Percentiles rank a stretch among this genome's conserved stretches.
These are phyloP conservation scores for Rhodotorula babjevae DNA, from an alignment of 768 basidiomycete genomes.

Conservation along the genomic window DNA sequence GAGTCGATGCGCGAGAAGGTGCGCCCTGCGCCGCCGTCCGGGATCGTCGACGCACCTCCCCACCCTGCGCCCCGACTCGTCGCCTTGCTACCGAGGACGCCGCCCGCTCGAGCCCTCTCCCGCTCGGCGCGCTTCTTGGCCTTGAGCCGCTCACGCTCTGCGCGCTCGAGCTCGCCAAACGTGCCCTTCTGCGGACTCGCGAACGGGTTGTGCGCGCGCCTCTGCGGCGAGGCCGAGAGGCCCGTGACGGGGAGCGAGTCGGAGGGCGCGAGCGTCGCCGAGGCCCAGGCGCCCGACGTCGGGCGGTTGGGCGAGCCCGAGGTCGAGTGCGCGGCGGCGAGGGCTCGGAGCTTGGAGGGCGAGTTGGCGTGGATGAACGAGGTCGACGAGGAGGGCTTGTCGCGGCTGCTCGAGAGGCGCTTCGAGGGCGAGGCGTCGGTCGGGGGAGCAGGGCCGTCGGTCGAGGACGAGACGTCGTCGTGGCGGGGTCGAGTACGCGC, in stretches of 20 bases:
- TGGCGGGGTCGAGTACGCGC: neutral
- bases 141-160: neutral
- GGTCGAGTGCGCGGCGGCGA: slow-evolving; percentile 39
- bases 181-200: slow-evolving; percentile 12
- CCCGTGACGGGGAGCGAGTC: neutral
- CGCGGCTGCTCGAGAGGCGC: neutral
- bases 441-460: neutral
- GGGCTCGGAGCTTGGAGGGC: slow-evolving; percentile 39
- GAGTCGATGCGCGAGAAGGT: neutral
- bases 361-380: slow-evolving; percentile 40
- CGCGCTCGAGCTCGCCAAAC: slow-evolving; percentile 9
- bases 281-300: neutral
- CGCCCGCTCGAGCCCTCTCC: neutral
- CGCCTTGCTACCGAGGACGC: slow-evolving; percentile 5
- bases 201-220: slow-evolving; percentile 31
- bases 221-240: slow-evolving; percentile 5
- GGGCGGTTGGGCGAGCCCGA: slow-evolving; percentile 33
- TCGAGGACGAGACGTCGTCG: neutral
- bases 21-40: neutral
- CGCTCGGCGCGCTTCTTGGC: neutral
- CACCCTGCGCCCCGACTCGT: slow-evolving; percentile 2
- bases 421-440: neutral
- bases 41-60: neutral
- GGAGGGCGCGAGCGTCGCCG: neutral
- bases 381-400: neutral